Evolutionary conservation across 1,284 basidiomycete genomes (phyloP), one percentile per base, ranked within the genome.

Genomic region (Phlebopus sp.): DNA sequence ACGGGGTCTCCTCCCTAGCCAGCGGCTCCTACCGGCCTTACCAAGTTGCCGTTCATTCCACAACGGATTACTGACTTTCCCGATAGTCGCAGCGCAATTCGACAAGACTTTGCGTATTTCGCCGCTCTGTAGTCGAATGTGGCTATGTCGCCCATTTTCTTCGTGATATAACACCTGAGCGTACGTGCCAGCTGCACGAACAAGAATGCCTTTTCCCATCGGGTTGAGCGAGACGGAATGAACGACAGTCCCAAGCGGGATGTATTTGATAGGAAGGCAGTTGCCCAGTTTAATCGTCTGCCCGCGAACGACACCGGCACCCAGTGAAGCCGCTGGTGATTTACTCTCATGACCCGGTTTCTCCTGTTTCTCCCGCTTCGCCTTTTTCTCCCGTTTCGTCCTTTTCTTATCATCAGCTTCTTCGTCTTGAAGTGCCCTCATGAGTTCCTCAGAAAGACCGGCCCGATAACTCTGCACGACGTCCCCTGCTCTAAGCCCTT

Each of bases 281-380:
- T 99, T 98, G 37, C 96, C 96, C 0, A 91, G 86, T 65, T 90
- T 89, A 64, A 98, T 75, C 1, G 92, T 93, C 58, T 86, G 72
- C 1, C 90, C 84, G 34, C 95, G 88, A 42, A 98, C 80, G 36
- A 94, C 75, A 75, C 94, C 93, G 32, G 97, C 70, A 4, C 92
- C 89, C 43, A 95, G 83, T 8, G 80, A 81, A 37, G 79, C 74
- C 10, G 75, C 71, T 23, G 77, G 77, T 1, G 74, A 54, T 56
- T 62, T 54, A 54, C 46, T 9, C 42, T 4, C 9, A 52, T 54
- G 39, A 46, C 40, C 49, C 57, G 54, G 47, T 55, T 23, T 61
- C 56, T 17, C 57, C n/a, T n/a, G n/a, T 56, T 17, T 52, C 56
- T 38, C 52, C 60, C 49, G 47, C 47, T 18, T 55, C 59, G 39